Conservation (phyloP, 495 filamentous ascomycete genomes). For the Neurospora sp. region DNA sequence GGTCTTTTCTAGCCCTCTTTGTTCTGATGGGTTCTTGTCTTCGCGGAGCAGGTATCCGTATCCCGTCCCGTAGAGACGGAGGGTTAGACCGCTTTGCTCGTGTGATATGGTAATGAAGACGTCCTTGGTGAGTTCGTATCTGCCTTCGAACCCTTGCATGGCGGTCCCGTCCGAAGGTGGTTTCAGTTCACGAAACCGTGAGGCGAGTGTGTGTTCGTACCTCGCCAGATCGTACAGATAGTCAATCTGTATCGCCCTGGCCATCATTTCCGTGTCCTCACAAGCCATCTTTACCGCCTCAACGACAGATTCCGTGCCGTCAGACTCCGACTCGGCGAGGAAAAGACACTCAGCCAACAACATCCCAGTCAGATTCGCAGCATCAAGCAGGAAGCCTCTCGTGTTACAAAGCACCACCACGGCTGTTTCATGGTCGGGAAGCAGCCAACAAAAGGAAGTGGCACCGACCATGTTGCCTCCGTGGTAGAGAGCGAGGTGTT, state of each 20-base stretch:
- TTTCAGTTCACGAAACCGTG: neutral
- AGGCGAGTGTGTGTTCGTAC: neutral
- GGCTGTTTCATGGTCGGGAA: conserved; percentile 1
- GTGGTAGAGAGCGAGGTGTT: conserved; percentile 11
- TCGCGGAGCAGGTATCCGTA: conserved; percentile 6
- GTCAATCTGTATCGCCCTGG: neutral
- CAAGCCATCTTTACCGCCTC: neutral
- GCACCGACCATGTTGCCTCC: conserved; percentile 19
- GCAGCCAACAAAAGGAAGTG: conserved; percentile 10
- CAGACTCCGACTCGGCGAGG: neutral
- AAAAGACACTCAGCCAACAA: conserved; percentile 5
- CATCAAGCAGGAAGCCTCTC: conserved; percentile 10
- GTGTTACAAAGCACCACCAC: conserved; percentile 15
- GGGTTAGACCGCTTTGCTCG: neutral
- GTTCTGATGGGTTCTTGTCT: neutral
- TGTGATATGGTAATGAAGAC: neutral
- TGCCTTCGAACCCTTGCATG: neutral
- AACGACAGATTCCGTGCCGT: neutral
- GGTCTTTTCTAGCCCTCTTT: neutral
- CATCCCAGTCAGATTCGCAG: conserved; percentile 11
- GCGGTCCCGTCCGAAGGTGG: neutral
- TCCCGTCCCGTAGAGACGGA: neutral
- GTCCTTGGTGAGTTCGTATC: neutral
- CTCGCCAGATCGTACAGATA: neutral
- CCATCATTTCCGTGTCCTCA: neutral